These are phyloP conservation scores for Grosmannia serpens DNA, from an alignment of 2,329 filamentous ascomycete species.

Conservation along the genomic window DNA sequence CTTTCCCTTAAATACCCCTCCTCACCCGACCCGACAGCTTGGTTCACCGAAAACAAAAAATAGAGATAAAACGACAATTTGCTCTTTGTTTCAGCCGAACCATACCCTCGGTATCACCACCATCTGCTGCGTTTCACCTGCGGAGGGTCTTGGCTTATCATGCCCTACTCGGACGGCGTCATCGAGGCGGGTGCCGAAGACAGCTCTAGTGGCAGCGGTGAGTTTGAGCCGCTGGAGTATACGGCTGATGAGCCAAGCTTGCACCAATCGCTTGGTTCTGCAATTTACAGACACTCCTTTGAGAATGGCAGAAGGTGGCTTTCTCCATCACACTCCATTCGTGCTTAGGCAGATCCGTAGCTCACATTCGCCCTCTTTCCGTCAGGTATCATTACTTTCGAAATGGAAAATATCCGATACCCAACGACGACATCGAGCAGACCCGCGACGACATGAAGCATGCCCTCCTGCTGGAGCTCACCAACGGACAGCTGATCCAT, in stretches of 20 bases:
- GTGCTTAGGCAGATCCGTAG: no score
- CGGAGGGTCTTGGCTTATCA: neutral
- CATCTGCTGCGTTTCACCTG: neutral
- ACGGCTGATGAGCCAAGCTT: neutral
- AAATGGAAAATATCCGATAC: conserved; percentile 16
- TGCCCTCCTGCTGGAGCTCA: conserved; percentile 20
- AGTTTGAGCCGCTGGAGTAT: conserved; percentile 2
- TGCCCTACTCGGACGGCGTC: neutral
- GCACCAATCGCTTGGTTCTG: conserved; percentile 5
- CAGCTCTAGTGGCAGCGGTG: neutral
- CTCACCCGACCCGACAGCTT: conserved; percentile 3
- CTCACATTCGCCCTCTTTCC: neutral
- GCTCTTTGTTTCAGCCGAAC: neutral
- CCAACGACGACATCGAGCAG: conserved; percentile 19
- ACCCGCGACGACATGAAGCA: conserved; percentile 22
- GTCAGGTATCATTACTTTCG: conserved; percentile 17
- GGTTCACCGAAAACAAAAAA: neutral
- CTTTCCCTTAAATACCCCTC: neutral
- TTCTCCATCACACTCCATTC: neutral
- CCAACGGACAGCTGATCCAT: conserved; percentile 5
- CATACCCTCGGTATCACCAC: neutral
- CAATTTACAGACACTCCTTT: conserved; percentile 8
- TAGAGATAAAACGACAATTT: neutral
- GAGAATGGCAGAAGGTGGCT: conserved; percentile 6
- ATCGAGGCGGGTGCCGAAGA: conserved; percentile 1